A percentile compares a stretch with the other conserved stretches of the same genome.
Conservation (phyloP, 78 protist genomes). For the Pigoraptor vietnamica region DNA sequence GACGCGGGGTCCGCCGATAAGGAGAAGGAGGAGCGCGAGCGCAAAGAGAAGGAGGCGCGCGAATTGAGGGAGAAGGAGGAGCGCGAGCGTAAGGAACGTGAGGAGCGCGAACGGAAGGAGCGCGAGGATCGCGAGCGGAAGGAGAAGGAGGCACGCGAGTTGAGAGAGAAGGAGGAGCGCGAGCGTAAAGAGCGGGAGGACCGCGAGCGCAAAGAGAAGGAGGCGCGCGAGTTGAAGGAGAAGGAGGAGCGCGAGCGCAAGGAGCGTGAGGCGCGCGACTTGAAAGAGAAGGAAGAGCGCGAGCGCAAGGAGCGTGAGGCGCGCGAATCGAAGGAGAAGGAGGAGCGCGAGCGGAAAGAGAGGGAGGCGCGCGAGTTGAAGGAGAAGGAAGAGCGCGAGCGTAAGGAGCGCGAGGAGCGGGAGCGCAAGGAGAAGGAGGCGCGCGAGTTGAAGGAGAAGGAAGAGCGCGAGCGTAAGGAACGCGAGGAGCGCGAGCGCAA, state of each 20-base stretch:
- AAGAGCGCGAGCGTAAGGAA: background rate
- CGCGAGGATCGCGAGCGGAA: background rate
- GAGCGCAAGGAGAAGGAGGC: background rate
- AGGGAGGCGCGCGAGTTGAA: background rate
- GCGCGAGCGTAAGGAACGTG: background rate
- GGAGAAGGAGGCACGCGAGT: background rate
- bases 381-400: background rate
- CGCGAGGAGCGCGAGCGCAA: background rate
- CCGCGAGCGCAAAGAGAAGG: background rate
- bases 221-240: background rate
- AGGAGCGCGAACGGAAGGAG: background rate
- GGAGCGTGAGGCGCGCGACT: background rate
- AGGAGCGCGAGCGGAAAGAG: background rate
- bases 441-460: background rate
- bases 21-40: background rate
- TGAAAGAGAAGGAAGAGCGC: background rate
- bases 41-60: background rate
- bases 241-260: background rate
- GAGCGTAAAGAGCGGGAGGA: background rate
- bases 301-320: background rate
- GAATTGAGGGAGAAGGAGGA: background rate
- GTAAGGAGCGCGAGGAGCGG: background rate
- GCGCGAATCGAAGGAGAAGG: background rate
- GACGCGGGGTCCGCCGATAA: background rate
- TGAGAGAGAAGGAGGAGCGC: background rate